These are phyloP conservation scores for Chloromonas sp. DNA, from an alignment of 163 green algal species.

Conservation along the genomic window DNA sequence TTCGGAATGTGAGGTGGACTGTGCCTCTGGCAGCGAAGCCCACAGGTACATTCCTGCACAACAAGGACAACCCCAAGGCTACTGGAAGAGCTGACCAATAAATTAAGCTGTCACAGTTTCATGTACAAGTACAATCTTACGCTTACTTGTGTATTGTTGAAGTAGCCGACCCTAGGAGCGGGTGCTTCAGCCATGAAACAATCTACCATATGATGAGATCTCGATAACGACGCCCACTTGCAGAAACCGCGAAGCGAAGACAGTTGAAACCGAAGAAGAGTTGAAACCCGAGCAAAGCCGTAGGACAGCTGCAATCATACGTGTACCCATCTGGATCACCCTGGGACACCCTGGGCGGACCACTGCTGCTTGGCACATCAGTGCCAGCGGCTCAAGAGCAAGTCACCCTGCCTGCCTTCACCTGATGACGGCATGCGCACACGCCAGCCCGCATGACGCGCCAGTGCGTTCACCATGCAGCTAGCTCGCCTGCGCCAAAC, in stretches of 20 bases:
- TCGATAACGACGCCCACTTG: not conserved
- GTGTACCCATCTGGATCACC: too few species aligned
- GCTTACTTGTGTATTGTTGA: too few species aligned
- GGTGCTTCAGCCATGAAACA: not conserved
- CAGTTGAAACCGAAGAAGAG: too few species aligned
- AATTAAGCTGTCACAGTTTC: too few species aligned
- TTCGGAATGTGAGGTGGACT: not conserved
- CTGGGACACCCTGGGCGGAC: too few species aligned
- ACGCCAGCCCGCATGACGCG: not conserved
- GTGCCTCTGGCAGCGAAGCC: constrained; percentile 23
- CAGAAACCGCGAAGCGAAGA: not conserved
- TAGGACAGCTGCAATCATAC: too few species aligned
- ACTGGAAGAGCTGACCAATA: not conserved
- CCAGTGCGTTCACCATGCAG: not conserved
- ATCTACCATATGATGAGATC: not conserved
- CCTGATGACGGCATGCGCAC: constrained; percentile 1
- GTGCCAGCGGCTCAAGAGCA: too few species aligned
- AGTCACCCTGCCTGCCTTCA: not conserved
- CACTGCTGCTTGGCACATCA: too few species aligned
- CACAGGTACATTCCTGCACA: constrained; percentile 45
- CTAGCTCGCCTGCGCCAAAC: too few species aligned
- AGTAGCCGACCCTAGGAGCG: too few species aligned
- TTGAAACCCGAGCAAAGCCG: too few species aligned
- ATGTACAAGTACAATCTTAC: too few species aligned
- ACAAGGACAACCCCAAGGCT: not conserved